Conservation (phyloP, 306 rosid genomes). For the Gastrolobium bilobum region DNA sequence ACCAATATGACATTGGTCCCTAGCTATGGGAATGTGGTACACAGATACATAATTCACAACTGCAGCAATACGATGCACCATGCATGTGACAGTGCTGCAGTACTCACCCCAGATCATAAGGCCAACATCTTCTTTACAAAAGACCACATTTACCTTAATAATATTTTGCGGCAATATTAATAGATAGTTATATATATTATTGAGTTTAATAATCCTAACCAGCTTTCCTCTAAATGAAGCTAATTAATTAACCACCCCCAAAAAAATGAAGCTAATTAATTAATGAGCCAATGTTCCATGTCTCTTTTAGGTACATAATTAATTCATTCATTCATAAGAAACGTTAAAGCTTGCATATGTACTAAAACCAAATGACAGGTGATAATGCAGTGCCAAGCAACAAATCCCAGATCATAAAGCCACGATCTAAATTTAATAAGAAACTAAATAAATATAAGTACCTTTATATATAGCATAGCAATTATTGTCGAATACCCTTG, state of each 20-base stretch:
- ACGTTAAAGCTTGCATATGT: not conserved
- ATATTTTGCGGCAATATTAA: not conserved
- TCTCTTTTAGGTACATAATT: not conserved
- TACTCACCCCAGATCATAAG: not conserved
- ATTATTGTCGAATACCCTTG: not conserved
- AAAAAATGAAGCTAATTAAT: not conserved
- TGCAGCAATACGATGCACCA: not conserved
- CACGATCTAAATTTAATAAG: not conserved
- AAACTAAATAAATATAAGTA: not conserved
- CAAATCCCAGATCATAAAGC: slow-evolving; percentile 15
- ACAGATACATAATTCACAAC: slow-evolving; percentile 2
- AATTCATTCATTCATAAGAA: not conserved
- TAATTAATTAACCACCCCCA: not conserved
- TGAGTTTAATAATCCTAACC: slow-evolving; percentile 36
- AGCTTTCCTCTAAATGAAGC: not conserved
- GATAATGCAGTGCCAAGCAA: not conserved
- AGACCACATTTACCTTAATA: not conserved
- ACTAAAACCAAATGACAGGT: not conserved
- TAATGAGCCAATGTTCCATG: slow-evolving; percentile 13
- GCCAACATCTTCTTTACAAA: slow-evolving; percentile 4
- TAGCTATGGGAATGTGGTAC: slow-evolving; percentile 25
- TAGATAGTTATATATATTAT: not conserved
- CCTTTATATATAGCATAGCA: not conserved
- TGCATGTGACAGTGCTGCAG: slow-evolving; percentile 34
- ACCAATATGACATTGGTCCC: slow-evolving; percentile 34